A percentile compares a stretch with the other conserved stretches of the same genome.
Evolutionary conservation across 768 basidiomycete species (phyloP).

Genomic region (Gelatoporia subvermispora): DNA sequence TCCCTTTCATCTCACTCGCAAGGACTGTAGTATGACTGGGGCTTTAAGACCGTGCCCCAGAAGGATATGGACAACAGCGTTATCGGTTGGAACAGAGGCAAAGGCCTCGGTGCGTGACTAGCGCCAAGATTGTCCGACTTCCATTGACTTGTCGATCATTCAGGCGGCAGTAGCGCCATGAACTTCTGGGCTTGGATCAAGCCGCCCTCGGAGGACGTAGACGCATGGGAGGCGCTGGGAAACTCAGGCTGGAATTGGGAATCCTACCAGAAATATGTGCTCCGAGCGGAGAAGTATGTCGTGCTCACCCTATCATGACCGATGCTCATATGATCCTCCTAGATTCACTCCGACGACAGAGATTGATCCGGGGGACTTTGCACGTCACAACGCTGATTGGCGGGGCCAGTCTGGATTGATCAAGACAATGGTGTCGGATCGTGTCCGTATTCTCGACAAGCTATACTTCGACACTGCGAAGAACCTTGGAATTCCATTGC

Average conservation of each 20-base stretch:
- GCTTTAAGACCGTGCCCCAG: conserved; percentile 9
- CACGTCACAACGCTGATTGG: conserved; percentile 1
- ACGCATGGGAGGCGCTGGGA: conserved; percentile 42
- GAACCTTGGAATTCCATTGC: background rate
- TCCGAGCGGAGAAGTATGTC: conserved; percentile 23
- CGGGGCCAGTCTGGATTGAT: background rate
- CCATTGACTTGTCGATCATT: background rate
- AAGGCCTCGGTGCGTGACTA: conserved; percentile 18
- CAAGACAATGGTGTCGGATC: background rate
- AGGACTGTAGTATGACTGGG: conserved; percentile 14
- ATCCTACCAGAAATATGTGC: conserved; percentile 24
- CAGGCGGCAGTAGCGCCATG: conserved; percentile 36
- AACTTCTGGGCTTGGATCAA: conserved; percentile 35
- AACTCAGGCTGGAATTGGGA: conserved; percentile 55
- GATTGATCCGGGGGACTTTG: background rate
- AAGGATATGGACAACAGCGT: conserved; percentile 1
- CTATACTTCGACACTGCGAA: background rate
- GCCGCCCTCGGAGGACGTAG: conserved; percentile 26
- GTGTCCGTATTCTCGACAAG: background rate
- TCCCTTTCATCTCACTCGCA: too few relatives aligned
- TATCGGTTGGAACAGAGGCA: conserved; percentile 5
- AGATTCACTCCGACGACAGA: conserved; percentile 2
- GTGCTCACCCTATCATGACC: background rate
- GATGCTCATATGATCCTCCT: too few relatives aligned
- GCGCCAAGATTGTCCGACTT: background rate